A percentile compares a stretch with the other conserved stretches of the same genome.
These are phyloP conservation scores for Basidiobolus heterosporus DNA, from an alignment of 371 early-diverging fungal species.

Conservation along the genomic window DNA sequence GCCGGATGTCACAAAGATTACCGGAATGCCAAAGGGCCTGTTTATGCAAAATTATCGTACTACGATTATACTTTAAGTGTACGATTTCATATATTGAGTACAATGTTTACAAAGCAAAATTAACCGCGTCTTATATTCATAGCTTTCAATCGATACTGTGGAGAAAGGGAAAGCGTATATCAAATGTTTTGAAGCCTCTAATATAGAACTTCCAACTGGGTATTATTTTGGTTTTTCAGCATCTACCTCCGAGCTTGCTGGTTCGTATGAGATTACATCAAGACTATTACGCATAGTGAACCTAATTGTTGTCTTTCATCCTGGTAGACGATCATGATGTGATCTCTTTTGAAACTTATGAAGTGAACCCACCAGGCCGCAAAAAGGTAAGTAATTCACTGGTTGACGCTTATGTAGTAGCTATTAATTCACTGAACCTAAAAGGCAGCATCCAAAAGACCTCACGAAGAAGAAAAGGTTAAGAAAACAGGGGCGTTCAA, in stretches of 20 bases:
- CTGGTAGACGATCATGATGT: conserved; percentile 64
- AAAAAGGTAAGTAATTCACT: too few species aligned
- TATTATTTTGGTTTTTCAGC: conserved; percentile 67
- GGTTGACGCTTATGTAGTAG: too few species aligned
- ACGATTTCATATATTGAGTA: conserved; percentile 4
- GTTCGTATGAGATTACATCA: neutral
- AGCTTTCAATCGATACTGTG: conserved; percentile 43
- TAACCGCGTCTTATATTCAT: conserved; percentile 1
- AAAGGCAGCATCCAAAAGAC: too few species aligned
- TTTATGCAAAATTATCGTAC: conserved; percentile 44
- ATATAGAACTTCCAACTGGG: conserved; percentile 44
- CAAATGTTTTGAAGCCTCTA: conserved; percentile 37
- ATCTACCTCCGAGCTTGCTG: conserved; percentile 4
- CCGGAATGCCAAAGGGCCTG: conserved; percentile 41
- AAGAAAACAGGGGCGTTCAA: too few species aligned
- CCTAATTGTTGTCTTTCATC: neutral
- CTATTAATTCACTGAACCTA: too few species aligned
- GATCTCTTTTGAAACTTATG: conserved; percentile 47
- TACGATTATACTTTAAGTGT: conserved; percentile 36
- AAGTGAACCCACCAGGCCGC: conserved; percentile 15
- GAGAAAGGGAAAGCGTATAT: conserved; percentile 37
- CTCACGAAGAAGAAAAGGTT: too few species aligned
- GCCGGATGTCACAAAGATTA: conserved; percentile 58
- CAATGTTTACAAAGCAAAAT: neutral
- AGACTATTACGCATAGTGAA: neutral